These are phyloP conservation scores for Arthrobotrys conoides DNA, from an alignment of 2,329 filamentous ascomycete species.

Conservation along the genomic window DNA sequence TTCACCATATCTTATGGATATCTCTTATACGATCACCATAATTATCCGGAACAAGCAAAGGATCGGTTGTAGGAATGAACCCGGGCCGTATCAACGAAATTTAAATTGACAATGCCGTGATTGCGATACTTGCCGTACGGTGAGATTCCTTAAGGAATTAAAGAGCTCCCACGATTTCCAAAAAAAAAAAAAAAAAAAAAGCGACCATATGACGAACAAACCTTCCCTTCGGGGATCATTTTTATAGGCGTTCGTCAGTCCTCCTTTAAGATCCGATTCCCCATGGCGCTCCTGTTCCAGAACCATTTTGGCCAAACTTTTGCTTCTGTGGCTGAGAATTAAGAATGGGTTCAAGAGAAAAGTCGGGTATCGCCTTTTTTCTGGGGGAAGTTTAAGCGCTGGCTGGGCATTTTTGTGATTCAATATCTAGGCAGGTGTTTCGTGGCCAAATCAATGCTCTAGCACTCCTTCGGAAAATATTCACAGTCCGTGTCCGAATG, in stretches of 20 bases:
- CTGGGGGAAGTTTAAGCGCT: conserved; percentile 22
- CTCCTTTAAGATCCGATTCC: conserved; percentile 14
- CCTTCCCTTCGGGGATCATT: conserved; percentile 59
- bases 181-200: conserved; percentile 29
- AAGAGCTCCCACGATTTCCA: conserved; percentile 42
- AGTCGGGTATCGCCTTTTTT: conserved; percentile 37
- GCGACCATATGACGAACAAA: conserved; percentile 38
- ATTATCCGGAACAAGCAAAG: conserved; percentile 56
- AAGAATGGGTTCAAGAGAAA: background rate
- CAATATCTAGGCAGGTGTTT: background rate
- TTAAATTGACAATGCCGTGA: conserved; percentile 35
- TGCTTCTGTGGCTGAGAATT: conserved; percentile 35
- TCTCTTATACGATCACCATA: conserved; percentile 15
- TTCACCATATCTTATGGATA: conserved; percentile 7
- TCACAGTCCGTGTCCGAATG: conserved; percentile 10
- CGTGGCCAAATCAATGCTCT: background rate
- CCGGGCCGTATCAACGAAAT: conserved; percentile 41
- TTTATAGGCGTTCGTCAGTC: conserved; percentile 39
- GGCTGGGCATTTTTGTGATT: conserved; percentile 9
- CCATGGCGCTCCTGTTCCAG: conserved; percentile 40
- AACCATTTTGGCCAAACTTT: conserved; percentile 33
- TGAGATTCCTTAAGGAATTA: conserved; percentile 46
- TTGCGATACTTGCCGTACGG: conserved; percentile 50
- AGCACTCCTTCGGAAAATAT: background rate
- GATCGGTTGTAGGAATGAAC: conserved; percentile 14